These are phyloP conservation scores for Microbotryum silenes-acaulis DNA, from an alignment of 1,284 basidiomycete genomes.

Conservation along the genomic window DNA sequence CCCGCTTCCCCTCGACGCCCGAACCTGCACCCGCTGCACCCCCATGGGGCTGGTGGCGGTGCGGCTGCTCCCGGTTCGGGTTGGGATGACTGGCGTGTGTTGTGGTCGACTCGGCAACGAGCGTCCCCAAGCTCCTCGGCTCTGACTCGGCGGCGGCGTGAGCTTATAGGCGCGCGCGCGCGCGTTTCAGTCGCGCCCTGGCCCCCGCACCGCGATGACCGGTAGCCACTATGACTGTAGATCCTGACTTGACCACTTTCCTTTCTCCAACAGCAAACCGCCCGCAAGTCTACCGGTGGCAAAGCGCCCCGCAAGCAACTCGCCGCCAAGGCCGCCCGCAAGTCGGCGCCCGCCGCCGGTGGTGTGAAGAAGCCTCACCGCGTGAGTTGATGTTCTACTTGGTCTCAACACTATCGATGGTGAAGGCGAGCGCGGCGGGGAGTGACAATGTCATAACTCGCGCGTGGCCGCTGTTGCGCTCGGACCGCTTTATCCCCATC, in stretches of 20 bases:
- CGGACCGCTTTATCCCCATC: no score
- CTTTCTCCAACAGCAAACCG: constrained; percentile 55
- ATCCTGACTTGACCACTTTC: not conserved
- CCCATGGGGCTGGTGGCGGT: no score
- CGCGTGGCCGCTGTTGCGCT: no score
- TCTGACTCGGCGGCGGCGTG: not conserved
- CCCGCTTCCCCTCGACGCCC: not conserved
- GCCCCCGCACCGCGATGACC: no score
- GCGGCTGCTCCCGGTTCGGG: no score
- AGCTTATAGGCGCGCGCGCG: not conserved
- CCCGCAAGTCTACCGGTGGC: constrained; percentile 74
- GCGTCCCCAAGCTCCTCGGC: not conserved
- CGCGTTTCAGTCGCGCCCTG: not conserved
- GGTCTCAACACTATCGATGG: no score
- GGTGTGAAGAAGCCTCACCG: constrained; percentile 74
- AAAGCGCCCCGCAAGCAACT: constrained; percentile 79
- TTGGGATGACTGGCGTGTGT: no score
- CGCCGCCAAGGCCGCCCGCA: constrained; percentile 64
- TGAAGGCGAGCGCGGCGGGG: no score
- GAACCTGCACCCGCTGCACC: not conserved
- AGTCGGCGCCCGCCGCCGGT: constrained; percentile 64
- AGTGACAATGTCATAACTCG: no score
- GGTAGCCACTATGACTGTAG: not conserved
- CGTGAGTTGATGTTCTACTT: no score
- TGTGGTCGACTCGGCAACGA: no score